Base-by-base conservation (phyloP, 352 stramenopile genomes). In the Globisporangium carolinianum region DNA sequence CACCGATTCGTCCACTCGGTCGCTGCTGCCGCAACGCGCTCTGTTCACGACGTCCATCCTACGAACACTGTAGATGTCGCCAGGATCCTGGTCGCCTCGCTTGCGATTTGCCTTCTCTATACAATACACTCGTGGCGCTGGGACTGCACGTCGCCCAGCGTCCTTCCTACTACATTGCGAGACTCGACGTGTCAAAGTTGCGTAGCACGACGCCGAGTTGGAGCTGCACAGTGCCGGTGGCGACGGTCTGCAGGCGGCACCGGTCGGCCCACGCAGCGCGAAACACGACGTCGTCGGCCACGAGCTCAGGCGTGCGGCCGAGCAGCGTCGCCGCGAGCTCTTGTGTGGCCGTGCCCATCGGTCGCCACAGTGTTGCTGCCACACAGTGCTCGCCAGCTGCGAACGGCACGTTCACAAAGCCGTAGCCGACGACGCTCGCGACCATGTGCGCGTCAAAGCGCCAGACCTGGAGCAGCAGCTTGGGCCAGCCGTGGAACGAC, bases 401-500 rank as follows among this genome's bases (percentile, higher is more conserved):
- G 62, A 83, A 88, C 24, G 82, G 78, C 11, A 90, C 52, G 12
- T 78, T 63, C 4, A 78, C 60, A 51, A 86, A 88, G 4, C 79
- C 79, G 38, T 89, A 88, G 36, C 76, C 78, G 10, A 77, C 63
- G 42, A 79, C 62, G 37, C 76, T 76, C 36, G 72, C 60, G 36
- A 72, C 70, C 69, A 78, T 80, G 63, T 65, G 66, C 4, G 65
- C 63, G 42, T 91, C 75, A 11, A 72, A 65, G 43, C 65, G 68
- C 77, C 77, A 88, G 12, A 89, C 75, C 65, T 89, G 77, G 5
- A 91, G 63, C 32, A 89, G 46, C 4, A 88, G 45, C 48, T 79
- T 84, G 1, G 81, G 79, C 81, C 81, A 89, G 18, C 76, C 76
- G 14, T 84, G 66, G 36, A 89, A 76, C 0, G 74, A 72, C 7